Base-by-base conservation (phyloP, 352 stramenopile species). In the Phytophthora citrophthora region DNA sequence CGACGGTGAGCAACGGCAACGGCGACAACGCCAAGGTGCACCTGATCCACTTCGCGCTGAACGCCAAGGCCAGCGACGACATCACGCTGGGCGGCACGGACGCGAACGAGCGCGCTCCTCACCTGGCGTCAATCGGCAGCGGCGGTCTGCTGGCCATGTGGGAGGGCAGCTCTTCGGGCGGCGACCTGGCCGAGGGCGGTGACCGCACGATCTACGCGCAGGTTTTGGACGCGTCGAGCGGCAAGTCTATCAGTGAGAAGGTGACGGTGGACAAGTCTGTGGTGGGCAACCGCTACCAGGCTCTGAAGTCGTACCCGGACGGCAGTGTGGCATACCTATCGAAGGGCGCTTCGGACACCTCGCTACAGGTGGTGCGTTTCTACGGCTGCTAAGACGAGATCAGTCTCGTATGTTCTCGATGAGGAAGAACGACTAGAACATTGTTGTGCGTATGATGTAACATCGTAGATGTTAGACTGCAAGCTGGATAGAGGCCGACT, bases 271-370 rank as follows among this genome's bases (percentile, higher is more conserved):
- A 75, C 39, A 66, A 55, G 8, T 63, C 61, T 9, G 68, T 88
- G 43, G 59, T 75, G 49, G 81, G 81, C 61, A 90, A 90, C 63
- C 71, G 78, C 9, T 90, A 86, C 74, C 78, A 88, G 68, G 81
- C 76, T 31, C 68, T 90, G 54, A 83, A 78, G 44, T 54, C 52
- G 29, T 86, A 66, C 59, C 72, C 76, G 9, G 77, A 89, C 44
- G 77, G 79, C 36, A 79, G 62, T 3, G 77, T 86, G 9, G 79
- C 72, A 6, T 85, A 86, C 68, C 24, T 86, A 31, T 81, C 75
- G 23, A 84, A 77, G 68, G 72, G 74, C 50, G 46, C 62, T 32
- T 62, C 65, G 12, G 69, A 52, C 52, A 79, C 70, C 0, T 77
- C 67, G 51, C 39, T 88, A 62, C 68, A 83, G 65, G 51, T 88